Evolutionary conservation across 495 filamentous ascomycete species (phyloP), one percentile per base, ranked within the genome.

Genomic region (Penicillium atrosanguineum): DNA sequence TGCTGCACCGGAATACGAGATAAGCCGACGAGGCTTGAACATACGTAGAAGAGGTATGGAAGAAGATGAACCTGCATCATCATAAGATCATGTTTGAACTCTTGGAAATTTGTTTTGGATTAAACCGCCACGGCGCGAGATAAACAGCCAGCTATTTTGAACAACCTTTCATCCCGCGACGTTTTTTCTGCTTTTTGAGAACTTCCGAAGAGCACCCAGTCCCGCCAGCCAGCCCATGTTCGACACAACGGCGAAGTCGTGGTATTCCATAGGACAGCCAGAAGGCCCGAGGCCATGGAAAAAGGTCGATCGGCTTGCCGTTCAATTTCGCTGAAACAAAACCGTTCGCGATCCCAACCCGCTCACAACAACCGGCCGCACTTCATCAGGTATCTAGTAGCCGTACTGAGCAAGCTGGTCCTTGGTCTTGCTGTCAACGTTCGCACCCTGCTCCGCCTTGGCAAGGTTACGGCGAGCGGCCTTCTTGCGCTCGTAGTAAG

Each of bases 401-500:
- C 87, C 87, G 69, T 79, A 84, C 67, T 81, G 62, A 70, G 83
- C 86, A 68, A 90, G 77, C 75, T 89, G 83, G 74, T 71, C 74
- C 79, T 85, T 85, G 63, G 77, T 80, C 75, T 84, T 81, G 48
- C 78, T 83, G 80, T 92, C 86, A 76, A 95, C 88, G 70, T 82
- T 90, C 55, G 91, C 91, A 71, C 78, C 87, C 87, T 92, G 90
- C 83, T 94, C 83, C 65, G 94, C 93, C 72, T 96, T 88, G 62
- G 84, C 80, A 52, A 96, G 80, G 79, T 90, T 89, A 82, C 86
- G 91, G 73, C 86, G 84, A 64, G 87, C 87, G 50, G 86, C 82
- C 91, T 95, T 95, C 94, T 97, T 98, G 83, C 91, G 90, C 80
- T 91, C 90, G 84, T 98, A 98, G 87, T 97, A 98, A 71, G 94